A percentile compares a stretch with the other conserved stretches of the same genome.
phyloP scores from a whole-genome alignment of 805 yeast species.

The Aciculoconidium aculeatum region DNA sequence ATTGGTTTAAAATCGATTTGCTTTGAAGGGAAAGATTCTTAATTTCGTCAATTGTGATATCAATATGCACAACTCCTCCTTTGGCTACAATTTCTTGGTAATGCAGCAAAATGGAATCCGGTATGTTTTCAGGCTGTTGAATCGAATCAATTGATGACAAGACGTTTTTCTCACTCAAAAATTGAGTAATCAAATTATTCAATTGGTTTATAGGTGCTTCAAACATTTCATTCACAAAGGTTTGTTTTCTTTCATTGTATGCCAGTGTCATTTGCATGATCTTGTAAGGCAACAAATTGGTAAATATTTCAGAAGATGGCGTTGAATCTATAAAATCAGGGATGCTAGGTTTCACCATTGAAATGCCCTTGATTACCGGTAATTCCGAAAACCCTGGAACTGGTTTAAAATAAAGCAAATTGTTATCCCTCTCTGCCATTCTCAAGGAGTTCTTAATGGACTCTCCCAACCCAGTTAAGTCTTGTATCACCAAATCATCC shows the following conservation, averaged over 20 bases:
- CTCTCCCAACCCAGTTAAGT: slow-evolving; percentile 43
- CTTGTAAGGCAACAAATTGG: slow-evolving; percentile 58
- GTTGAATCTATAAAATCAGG: slow-evolving; percentile 28
- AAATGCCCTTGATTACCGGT: slow-evolving; percentile 40
- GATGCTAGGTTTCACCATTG: slow-evolving; percentile 49
- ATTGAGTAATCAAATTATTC: slow-evolving; percentile 37
- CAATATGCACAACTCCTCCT: slow-evolving; percentile 48
- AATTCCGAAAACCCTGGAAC: slow-evolving; percentile 53
- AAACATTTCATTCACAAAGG: slow-evolving; percentile 42
- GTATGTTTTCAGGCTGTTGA: slow-evolving; percentile 51
- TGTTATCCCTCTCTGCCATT: slow-evolving; percentile 72
- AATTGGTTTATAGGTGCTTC: slow-evolving; percentile 44
- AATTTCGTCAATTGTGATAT: slow-evolving; percentile 41
- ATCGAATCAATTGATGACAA: slow-evolving; percentile 61
- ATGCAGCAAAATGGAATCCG: slow-evolving; percentile 51
- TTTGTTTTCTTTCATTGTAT: slow-evolving; percentile 58
- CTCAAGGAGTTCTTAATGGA: slow-evolving; percentile 41
- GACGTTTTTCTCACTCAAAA: slow-evolving; percentile 44
- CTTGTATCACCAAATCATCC: slow-evolving; percentile 40
- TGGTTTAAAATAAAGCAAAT: slow-evolving; percentile 63
- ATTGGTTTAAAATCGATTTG: slow-evolving; percentile 37
- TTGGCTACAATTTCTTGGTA: slow-evolving; percentile 45
- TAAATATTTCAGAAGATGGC: slow-evolving; percentile 37
- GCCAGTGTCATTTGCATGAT: slow-evolving; percentile 64
- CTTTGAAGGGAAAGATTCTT: slow-evolving; percentile 36